phyloP scores from a whole-genome alignment of 2,329 filamentous ascomycete genomes.

The Aspergillus sojae region DNA sequence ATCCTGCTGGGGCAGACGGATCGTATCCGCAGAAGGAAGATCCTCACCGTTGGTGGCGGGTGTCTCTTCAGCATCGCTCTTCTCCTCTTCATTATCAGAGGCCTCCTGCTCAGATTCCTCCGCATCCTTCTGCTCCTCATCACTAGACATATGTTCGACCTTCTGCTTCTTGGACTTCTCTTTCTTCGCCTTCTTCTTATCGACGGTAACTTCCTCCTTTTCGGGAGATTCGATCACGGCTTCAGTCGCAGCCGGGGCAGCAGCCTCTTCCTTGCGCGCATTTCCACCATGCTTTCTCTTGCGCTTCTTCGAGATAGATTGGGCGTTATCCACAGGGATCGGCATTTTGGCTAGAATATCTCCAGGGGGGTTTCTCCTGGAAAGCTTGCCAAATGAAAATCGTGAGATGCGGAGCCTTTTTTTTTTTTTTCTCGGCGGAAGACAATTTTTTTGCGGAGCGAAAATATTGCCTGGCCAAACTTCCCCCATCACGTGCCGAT shows the following conservation, averaged over 20 bases:
- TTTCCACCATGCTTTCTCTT: slow-evolving; percentile 46
- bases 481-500: slow-evolving; percentile 6
- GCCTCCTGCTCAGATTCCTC: slow-evolving; percentile 38
- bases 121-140: slow-evolving; percentile 37
- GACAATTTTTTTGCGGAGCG: slow-evolving; percentile 9
- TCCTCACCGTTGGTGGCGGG: slow-evolving; percentile 44
- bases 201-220: slow-evolving; percentile 20
- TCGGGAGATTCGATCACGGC: slow-evolving; percentile 20
- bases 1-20: slow-evolving; percentile 60
- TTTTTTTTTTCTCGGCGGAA: slow-evolving; percentile 4
- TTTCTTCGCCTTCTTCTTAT: slow-evolving; percentile 26
- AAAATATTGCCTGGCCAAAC: slow-evolving; percentile 10
- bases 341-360: slow-evolving; percentile 30
- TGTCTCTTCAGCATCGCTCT: slow-evolving; percentile 28
- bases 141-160: slow-evolving; percentile 37
- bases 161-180: slow-evolving; percentile 42
- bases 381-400: background rate
- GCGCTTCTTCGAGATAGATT: slow-evolving; percentile 46
- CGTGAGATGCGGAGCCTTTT: background rate
- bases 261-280: slow-evolving; percentile 29
- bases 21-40: slow-evolving; percentile 54
- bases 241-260: slow-evolving; percentile 27
- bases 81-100: slow-evolving; percentile 31
- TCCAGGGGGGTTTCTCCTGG: slow-evolving; percentile 7
- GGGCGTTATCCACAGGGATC: slow-evolving; percentile 40